A percentile compares a stretch with the other conserved stretches of the same genome.
These are phyloP conservation scores for Smittium mucronatum DNA, from an alignment of 371 early-diverging fungal species.

Conservation along the genomic window DNA sequence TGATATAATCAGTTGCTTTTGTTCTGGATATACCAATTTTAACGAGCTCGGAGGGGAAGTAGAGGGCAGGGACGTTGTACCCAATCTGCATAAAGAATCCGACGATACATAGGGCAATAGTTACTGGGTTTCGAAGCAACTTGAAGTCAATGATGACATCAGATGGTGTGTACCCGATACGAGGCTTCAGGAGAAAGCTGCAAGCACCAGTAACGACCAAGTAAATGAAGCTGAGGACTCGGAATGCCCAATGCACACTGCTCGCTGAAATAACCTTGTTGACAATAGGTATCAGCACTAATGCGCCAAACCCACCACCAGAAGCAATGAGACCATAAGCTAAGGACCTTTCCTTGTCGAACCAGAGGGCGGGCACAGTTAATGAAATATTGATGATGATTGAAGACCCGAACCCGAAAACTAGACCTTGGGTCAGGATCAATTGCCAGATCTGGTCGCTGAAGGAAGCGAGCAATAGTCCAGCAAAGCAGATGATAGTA, in stretches of 20 bases:
- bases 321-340: slow-evolving; percentile 56
- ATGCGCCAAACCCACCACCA: slow-evolving; percentile 61
- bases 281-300: slow-evolving; percentile 44
- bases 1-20: slow-evolving; percentile 20
- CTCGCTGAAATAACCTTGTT: slow-evolving; percentile 13
- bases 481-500: slow-evolving; percentile 15
- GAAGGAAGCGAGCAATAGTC: slow-evolving; percentile 25
- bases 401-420: slow-evolving; percentile 28
- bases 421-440: slow-evolving; percentile 22
- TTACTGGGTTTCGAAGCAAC: not conserved
- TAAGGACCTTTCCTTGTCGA: slow-evolving; percentile 47
- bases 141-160: not conserved
- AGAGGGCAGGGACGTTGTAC: not conserved
- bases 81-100: slow-evolving; percentile 3
- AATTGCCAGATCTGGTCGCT: slow-evolving; percentile 24
- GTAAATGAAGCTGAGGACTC: not conserved
- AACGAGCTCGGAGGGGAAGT: slow-evolving; percentile 5
- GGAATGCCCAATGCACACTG: slow-evolving; percentile 10
- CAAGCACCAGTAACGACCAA: not conserved
- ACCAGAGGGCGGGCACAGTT: slow-evolving; percentile 36
- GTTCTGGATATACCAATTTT: not conserved
- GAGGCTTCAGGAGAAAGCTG: not conserved
- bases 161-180: not conserved
- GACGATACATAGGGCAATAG: not conserved
- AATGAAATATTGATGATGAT: slow-evolving; percentile 17